Evolutionary conservation across 2,329 filamentous ascomycete genomes (phyloP).

Genomic region (Alternaria angustiovoidea): DNA sequence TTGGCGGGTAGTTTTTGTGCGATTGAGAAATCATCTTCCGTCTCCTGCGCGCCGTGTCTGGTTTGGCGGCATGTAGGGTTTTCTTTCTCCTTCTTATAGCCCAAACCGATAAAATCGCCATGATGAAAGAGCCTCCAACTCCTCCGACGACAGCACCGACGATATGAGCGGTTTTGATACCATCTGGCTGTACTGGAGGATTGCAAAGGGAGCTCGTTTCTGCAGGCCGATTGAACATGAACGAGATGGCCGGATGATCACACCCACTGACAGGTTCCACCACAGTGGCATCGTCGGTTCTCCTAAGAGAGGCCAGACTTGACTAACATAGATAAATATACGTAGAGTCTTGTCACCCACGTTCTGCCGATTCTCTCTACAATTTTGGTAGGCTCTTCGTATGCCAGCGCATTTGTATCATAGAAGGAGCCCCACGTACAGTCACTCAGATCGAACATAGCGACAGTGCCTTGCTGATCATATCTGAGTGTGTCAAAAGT

Average conservation of each 20-base stretch:
- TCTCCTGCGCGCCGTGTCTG: background rate
- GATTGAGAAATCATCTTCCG: background rate
- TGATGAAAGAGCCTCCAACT: background rate
- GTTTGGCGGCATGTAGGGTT: background rate
- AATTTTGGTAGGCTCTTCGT: background rate
- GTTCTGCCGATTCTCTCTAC: background rate
- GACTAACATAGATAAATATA: accelerated
- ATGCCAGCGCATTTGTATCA: background rate
- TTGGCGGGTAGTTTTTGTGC: background rate
- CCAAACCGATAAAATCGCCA: background rate
- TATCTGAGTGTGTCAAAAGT: background rate
- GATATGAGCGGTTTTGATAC: background rate
- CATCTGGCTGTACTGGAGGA: background rate
- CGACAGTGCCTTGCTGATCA: background rate
- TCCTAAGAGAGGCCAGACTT: background rate
- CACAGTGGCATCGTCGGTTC: background rate
- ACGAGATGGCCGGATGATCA: background rate
- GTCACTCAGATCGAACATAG: background rate
- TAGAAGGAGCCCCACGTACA: background rate
- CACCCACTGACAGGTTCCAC: background rate
- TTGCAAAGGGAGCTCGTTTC: background rate
- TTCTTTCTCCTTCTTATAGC: background rate
- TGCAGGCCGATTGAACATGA: background rate
- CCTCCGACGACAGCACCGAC: background rate
- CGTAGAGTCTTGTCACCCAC: accelerated